Evolutionary conservation across 768 basidiomycete species (phyloP), one percentile per base, ranked within the genome.

Genomic region (Macrocybe gigantea): DNA sequence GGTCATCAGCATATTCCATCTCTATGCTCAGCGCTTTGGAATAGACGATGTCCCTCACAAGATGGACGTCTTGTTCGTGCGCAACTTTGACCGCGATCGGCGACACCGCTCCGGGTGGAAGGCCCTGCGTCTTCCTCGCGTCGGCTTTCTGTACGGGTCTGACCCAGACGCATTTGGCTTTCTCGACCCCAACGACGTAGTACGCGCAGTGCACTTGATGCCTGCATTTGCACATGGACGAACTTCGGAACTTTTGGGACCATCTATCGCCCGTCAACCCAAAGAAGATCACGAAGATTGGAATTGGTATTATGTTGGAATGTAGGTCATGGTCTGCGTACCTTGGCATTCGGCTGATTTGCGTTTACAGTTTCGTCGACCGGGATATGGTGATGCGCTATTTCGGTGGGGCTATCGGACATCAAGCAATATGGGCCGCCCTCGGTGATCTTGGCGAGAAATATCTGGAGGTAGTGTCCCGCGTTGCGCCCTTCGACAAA

Each of bases 121-220:
- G 2, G 37, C 48, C 0, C 44, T 58, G 1, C 56, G 56, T 1
- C 58, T 69, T 1, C 62, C 58, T 32, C 49, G 55, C 0, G 40
- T 72, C 12, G 49, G 50, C 0, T 73, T 69, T 35, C 43, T 67
- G 0, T 42, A 56, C 6, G 11, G 44, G 3, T 38, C 55, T 1
- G 60, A 65, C 13, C 32, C 45, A 0, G 52, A 57, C 1, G 58
- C 64, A 1, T 76, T 73, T 49, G 64, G 73, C 0, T 77, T 77
- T 37, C 10, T 76, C 0, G 58, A 74, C 50, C 76, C 75, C 0
- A 49, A 48, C 1, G 45, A 58, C 0, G 60, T 75, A 6, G 51
- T 75, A 9, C 53, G 65, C 0, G 65, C 54, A 0, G 54, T 49
- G 0, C 71, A 76, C 48, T 43, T 75, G 0, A 65, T 74, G 5